Evolutionary conservation across 2,329 filamentous ascomycete genomes (phyloP).

Genomic region (Penicillium digitatum): DNA sequence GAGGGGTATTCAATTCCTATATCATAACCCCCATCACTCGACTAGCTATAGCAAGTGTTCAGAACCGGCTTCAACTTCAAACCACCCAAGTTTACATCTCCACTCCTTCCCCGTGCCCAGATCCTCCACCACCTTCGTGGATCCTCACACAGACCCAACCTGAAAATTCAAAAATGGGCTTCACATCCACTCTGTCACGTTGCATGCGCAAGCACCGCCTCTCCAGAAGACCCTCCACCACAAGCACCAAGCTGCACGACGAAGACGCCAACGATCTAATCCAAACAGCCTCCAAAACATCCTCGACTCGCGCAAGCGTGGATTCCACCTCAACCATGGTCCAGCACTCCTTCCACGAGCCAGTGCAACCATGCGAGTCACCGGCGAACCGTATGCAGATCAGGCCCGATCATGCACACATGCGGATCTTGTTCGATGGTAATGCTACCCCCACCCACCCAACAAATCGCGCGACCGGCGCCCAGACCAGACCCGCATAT

Average conservation of each 20-base stretch:
- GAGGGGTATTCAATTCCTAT: neutral
- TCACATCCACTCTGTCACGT: slow-evolving; percentile 18
- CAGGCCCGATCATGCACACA: slow-evolving; percentile 9
- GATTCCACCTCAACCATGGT: slow-evolving; percentile 16
- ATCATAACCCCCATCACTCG: neutral
- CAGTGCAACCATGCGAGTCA: slow-evolving; percentile 11
- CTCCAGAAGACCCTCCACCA: slow-evolving; percentile 15
- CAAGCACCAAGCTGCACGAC: slow-evolving; percentile 12
- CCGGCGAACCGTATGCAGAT: slow-evolving; percentile 8
- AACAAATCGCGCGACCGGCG: slow-evolving; percentile 1
- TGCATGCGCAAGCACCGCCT: slow-evolving; percentile 16
- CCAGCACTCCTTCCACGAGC: slow-evolving; percentile 9
- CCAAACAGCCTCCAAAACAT: slow-evolving; percentile 12
- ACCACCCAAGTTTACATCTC: neutral
- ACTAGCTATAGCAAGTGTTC: neutral
- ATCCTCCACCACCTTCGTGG: neutral
- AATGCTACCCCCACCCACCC: neutral
- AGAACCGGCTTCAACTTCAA: neutral
- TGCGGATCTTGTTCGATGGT: slow-evolving; percentile 14
- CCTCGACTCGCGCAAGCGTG: slow-evolving; percentile 14
- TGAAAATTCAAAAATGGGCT: slow-evolving; percentile 16
- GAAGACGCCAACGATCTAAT: slow-evolving; percentile 24
- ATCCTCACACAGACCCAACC: neutral
- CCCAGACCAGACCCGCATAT: slow-evolving; percentile 14
- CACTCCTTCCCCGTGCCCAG: neutral